Evolutionary conservation across 495 filamentous ascomycete species (phyloP), one percentile per base, ranked within the genome.

Genomic region (Cercophora sp.): DNA sequence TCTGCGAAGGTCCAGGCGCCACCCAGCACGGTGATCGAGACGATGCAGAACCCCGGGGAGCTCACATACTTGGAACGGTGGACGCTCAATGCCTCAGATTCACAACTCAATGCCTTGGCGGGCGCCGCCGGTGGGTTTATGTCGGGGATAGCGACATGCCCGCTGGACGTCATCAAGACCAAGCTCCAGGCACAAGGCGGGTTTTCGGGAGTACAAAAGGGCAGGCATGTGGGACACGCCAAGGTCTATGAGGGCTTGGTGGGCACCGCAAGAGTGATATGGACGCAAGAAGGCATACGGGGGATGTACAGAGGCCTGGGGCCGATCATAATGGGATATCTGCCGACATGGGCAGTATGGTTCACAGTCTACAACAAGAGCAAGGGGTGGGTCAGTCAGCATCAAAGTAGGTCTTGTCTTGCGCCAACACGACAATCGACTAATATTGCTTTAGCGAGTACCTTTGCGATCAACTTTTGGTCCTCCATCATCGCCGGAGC

Each of bases 331-430:
- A 68, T 97, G 57, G 93, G 93, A 19, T 99, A 99, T 65, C 66
- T 99, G 20, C 93, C 93, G 2, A 99, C 94, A 0, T 99, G 93
- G 93, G 93, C 91, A 5, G 93, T 99, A 35, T 99, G 94, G 75
- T 85, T 97, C 65, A 92, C 87, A 9, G 86, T 97, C 37, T 99
- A 99, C 69, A 92, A 96, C 66, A 83, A 83, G 64, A 84, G 85
- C 48, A 92, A 92, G 65, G 79, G 81, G 25, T 85, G 83, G 55
- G 81, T 89, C 65, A 73, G 80, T 34, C 73, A 84, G 36, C 73
- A 83, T 46, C 79, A 84, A 53, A 77, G 88, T 92, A 66, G 60
- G 82, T 77, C 16, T 37, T 26, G 15, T 31, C 22, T 18, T 13
- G 36, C 13, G 5, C 11, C n/a, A n/a, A 15, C 11, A 18, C 16